Percentiles rank a stretch among this genome's conserved stretches.
phyloP scores from a whole-genome alignment of 257 asterid genomes.

The Capsicum pubescens region DNA sequence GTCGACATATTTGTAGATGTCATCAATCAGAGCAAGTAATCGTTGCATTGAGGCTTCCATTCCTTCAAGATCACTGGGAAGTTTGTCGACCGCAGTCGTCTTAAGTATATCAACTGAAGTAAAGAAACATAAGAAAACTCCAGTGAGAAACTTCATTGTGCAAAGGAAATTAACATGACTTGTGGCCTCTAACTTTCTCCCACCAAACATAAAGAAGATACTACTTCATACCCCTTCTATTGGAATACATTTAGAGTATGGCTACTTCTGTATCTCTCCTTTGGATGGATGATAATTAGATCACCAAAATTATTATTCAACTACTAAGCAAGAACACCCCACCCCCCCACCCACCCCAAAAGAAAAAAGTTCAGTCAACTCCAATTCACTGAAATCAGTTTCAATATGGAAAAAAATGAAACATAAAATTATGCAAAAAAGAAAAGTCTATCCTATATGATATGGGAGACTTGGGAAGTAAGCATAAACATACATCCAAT shows the following conservation, averaged over 20 bases:
- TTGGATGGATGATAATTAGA: not conserved
- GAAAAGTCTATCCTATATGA: not conserved
- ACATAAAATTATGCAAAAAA: not conserved
- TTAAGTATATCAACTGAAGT: conserved; percentile 81
- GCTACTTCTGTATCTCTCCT: not conserved
- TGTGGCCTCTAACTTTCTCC: not conserved
- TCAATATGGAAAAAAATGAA: not conserved
- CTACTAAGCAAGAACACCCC: not conserved
- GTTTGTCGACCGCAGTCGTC: conserved; percentile 80
- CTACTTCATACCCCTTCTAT: not conserved
- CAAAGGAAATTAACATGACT: conserved; percentile 12
- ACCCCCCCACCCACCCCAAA: not conserved
- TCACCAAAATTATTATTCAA: not conserved
- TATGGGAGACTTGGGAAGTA: not conserved
- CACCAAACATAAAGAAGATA: conserved; percentile 2
- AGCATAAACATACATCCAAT: conserved; percentile 75
- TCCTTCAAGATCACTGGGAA: conserved; percentile 93
- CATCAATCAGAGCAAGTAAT: conserved; percentile 82
- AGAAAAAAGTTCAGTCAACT: not conserved
- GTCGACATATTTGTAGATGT: conserved; percentile 81
- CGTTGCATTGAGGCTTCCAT: conserved; percentile 95
- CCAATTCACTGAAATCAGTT: not conserved
- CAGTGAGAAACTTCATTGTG: conserved; percentile 2
- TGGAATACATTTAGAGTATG: not conserved
- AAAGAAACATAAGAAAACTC: conserved; percentile 25